Evolutionary conservation across 108 stramenopile genomes (phyloP).

Genomic region (Parietichytrium sp.): DNA sequence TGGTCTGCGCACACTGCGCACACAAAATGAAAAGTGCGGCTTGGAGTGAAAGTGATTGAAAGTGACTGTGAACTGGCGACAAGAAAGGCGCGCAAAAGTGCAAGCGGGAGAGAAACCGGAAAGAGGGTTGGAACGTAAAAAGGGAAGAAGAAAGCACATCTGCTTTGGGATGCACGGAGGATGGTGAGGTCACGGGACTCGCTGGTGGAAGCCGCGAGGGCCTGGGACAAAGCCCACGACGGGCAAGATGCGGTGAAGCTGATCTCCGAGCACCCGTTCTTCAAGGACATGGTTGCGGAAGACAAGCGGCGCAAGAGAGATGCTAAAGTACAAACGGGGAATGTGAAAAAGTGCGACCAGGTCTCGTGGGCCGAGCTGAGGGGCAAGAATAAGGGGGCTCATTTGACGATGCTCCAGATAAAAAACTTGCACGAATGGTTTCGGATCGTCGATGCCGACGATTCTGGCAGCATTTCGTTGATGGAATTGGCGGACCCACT

Average conservation of each 20-base stretch:
- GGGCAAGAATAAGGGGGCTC: background rate
- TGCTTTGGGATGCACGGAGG: too few species aligned
- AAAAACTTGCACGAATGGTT: background rate
- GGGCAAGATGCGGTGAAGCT: background rate
- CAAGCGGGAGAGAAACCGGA: too few species aligned
- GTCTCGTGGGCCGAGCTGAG: background rate
- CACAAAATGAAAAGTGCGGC: too few species aligned
- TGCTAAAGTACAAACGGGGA: background rate
- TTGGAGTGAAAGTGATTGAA: too few species aligned
- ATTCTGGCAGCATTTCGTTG: background rate
- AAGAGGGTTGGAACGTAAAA: too few species aligned
- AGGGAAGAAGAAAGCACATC: too few species aligned
- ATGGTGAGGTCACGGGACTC: too few species aligned
- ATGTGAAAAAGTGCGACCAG: background rate
- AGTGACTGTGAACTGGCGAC: too few species aligned
- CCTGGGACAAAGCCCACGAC: background rate
- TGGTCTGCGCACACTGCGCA: too few species aligned
- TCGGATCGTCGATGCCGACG: background rate
- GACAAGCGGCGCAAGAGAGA: background rate
- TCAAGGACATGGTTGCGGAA: background rate
- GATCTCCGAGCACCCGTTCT: conserved; percentile 11
- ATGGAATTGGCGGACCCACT: conserved; percentile 16
- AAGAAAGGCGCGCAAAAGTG: too few species aligned
- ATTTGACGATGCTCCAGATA: background rate
- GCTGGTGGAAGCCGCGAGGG: too few species aligned